Evolutionary conservation across 495 filamentous ascomycete species (phyloP).

Genomic region (Chaetomium cochliodes): DNA sequence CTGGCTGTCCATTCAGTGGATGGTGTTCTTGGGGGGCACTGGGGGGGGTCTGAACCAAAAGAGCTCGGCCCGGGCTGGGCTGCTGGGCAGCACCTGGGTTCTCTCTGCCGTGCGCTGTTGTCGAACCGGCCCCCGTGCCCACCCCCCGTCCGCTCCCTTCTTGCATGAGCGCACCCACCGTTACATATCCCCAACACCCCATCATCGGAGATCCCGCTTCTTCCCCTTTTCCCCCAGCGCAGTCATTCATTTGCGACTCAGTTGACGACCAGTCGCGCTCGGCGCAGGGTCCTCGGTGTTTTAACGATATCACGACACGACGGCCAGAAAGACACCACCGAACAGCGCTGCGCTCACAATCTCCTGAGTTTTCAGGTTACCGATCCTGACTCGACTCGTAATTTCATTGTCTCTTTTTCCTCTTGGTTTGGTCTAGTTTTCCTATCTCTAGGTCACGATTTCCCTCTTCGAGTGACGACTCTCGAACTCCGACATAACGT

Average conservation of each 20-base stretch:
- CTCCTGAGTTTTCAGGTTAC: slow-evolving; percentile 11
- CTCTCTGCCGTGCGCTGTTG: slow-evolving; percentile 2
- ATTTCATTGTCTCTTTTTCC: slow-evolving; percentile 17
- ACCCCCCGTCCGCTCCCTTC: slow-evolving; percentile 6
- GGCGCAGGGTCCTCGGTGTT: slow-evolving; percentile 33
- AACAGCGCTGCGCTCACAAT: slow-evolving; percentile 19
- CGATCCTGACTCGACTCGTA: slow-evolving; percentile 22
- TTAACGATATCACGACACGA: slow-evolving; percentile 20
- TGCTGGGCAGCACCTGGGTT: background rate
- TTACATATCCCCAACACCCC: slow-evolving; percentile 34
- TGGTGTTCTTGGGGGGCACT: too few species aligned
- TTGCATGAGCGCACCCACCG: slow-evolving; percentile 22
- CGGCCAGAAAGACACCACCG: slow-evolving; percentile 11
- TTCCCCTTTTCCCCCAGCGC: slow-evolving; percentile 32
- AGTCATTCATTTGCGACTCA: slow-evolving; percentile 40
- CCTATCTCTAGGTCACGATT: background rate
- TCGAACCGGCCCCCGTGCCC: slow-evolving; percentile 9
- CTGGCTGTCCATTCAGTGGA: slow-evolving; percentile 26
- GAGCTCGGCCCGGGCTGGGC: slow-evolving; percentile 10
- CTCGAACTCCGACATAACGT: slow-evolving; percentile 4
- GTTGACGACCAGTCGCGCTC: slow-evolving; percentile 35
- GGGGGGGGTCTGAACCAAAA: background rate
- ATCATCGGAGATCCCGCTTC: slow-evolving; percentile 26
- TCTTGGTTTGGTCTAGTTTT: background rate
- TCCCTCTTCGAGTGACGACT: slow-evolving; percentile 1